These are phyloP conservation scores for Coemansia sp. DNA, from an alignment of 192 early-diverging fungal species.

Conservation along the genomic window DNA sequence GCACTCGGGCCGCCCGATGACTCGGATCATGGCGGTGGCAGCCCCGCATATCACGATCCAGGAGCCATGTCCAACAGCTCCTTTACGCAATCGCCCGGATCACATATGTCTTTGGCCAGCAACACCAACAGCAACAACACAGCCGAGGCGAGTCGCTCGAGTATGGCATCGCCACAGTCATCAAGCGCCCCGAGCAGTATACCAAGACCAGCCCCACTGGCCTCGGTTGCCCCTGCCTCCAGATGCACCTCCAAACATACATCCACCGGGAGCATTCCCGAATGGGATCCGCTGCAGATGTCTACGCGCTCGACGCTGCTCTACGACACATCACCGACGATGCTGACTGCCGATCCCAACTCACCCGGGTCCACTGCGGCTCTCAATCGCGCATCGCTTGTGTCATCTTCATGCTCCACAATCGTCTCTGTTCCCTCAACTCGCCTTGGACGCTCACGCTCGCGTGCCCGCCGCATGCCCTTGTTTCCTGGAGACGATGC, in stretches of 20 bases:
- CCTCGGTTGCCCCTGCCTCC: constrained; percentile 1
- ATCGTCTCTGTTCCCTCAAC: constrained; percentile 31
- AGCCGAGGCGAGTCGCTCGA: constrained; percentile 5
- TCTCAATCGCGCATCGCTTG: constrained; percentile 42
- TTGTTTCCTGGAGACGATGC: constrained; percentile 16
- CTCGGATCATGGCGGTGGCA: background rate
- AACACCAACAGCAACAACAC: constrained; percentile 5
- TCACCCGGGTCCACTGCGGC: constrained; percentile 38
- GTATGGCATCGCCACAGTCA: background rate
- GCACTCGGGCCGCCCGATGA: background rate
- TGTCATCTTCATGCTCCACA: constrained; percentile 51
- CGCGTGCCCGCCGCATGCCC: constrained; percentile 19
- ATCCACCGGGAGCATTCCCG: constrained; percentile 24
- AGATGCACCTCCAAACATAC: constrained; percentile 22
- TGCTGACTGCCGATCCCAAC: constrained; percentile 8
- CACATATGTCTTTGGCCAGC: constrained; percentile 12
- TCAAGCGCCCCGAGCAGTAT: constrained; percentile 5
- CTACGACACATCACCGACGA: constrained; percentile 26
- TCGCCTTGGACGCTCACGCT: constrained; percentile 4
- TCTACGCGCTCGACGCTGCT: constrained; percentile 43
- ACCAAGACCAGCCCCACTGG: constrained; percentile 1
- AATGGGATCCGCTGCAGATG: constrained; percentile 27
- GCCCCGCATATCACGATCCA: background rate
- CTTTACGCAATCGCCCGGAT: constrained; percentile 2
- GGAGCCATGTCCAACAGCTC: background rate